phyloP scores from a whole-genome alignment of 345 rosid species.

The Atalantia buxifolia region DNA sequence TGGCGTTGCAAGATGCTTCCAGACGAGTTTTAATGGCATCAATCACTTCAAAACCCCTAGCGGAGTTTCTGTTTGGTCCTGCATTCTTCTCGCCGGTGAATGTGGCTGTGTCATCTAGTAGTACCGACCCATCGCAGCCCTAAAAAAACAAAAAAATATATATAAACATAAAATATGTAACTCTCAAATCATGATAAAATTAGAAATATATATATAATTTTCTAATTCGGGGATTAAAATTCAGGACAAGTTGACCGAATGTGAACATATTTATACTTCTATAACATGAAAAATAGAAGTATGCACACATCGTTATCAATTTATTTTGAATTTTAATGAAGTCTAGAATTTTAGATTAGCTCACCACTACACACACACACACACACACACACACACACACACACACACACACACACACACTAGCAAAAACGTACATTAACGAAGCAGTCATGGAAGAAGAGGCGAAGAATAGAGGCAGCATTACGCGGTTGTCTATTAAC shows the following conservation, averaged over 20 bases:
- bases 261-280: no score
- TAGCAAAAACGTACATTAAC: conserved; percentile 28
- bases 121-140: conserved; percentile 40
- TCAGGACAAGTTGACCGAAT: no score
- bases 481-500: conserved; percentile 28
- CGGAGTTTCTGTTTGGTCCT: conserved; percentile 26
- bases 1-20: conserved; percentile 30
- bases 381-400: accelerated
- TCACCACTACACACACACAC: no score
- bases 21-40: conserved; percentile 33
- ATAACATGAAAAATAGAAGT: no score
- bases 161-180: neutral
- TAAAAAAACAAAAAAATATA: neutral
- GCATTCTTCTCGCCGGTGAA: conserved; percentile 41
- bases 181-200: no score
- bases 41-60: conserved; percentile 33
- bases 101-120: conserved; percentile 33
- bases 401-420: accelerated
- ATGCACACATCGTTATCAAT: no score
- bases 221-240: no score
- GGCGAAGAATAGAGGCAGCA: conserved; percentile 45
- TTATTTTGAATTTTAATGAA: no score
- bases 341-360: no score
- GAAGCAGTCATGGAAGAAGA: conserved; percentile 57
- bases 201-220: neutral